Evolutionary conservation across 192 early-diverging fungal genomes (phyloP).

Genomic region (Coemansia sp.): DNA sequence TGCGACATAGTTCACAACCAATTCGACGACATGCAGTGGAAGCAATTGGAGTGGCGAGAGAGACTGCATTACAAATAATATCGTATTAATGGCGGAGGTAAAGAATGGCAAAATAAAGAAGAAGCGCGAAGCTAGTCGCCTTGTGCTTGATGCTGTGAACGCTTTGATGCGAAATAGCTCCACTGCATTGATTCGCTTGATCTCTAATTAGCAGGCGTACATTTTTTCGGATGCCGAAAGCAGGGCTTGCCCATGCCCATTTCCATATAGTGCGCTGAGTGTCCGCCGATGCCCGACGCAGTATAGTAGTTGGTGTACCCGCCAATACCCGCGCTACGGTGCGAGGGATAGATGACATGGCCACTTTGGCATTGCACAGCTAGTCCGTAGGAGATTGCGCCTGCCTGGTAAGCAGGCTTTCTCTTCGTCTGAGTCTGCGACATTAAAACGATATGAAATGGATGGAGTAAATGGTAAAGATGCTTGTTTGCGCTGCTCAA

Average conservation of each 20-base stretch:
- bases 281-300: background rate
- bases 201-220: background rate
- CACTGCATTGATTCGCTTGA: background rate
- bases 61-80: too few relatives aligned
- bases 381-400: too few relatives aligned
- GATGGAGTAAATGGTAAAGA: background rate
- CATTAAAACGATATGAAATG: background rate
- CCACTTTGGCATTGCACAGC: background rate
- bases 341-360: background rate
- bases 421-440: background rate
- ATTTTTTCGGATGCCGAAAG: background rate
- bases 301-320: background rate
- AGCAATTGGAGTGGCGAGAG: too few relatives aligned
- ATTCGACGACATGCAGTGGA: too few relatives aligned
- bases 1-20: too few relatives aligned
- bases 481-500: background rate
- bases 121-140: too few relatives aligned
- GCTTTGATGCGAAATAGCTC: too few relatives aligned
- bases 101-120: too few relatives aligned
- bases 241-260: slow-evolving; percentile 7
- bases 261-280: background rate
- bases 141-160: too few relatives aligned
- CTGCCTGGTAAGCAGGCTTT: background rate
- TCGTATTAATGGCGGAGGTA: too few relatives aligned
- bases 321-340: background rate